phyloP scores from a whole-genome alignment of 768 basidiomycete genomes.

The Auricularia cornea region DNA sequence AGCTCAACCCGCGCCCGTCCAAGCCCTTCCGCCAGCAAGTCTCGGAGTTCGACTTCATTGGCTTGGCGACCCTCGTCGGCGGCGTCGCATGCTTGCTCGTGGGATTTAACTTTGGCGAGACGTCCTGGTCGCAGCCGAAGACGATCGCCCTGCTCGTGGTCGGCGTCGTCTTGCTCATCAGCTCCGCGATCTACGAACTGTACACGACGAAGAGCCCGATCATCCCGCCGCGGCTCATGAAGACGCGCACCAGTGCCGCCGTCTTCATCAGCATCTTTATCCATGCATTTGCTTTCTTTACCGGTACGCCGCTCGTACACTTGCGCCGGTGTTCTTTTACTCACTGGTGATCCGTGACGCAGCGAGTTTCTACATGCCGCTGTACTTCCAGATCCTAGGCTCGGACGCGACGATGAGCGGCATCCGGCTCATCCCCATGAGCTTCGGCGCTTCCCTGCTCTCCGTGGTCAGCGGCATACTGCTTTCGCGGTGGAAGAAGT shows the following conservation, averaged over 20 bases:
- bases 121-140: slow-evolving; percentile 47
- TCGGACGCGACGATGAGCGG: slow-evolving; percentile 66
- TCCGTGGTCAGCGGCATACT: slow-evolving; percentile 51
- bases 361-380: slow-evolving; percentile 61
- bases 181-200: slow-evolving; percentile 48
- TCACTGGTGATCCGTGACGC: too few relatives aligned
- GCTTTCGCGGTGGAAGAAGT: slow-evolving; percentile 48
- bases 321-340: too few relatives aligned
- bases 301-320: slow-evolving; percentile 23
- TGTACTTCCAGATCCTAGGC: slow-evolving; percentile 74
- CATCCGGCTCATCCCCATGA: slow-evolving; percentile 17
- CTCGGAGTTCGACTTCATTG: slow-evolving; percentile 64
- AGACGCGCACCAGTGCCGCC: slow-evolving; percentile 67
- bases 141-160: slow-evolving; percentile 58
- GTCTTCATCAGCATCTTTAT: slow-evolving; percentile 51
- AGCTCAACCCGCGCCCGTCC: slow-evolving; percentile 61
- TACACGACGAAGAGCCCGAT: slow-evolving; percentile 60
- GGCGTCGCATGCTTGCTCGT: slow-evolving; percentile 63
- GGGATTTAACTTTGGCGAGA: slow-evolving; percentile 66
- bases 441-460: slow-evolving; percentile 42
- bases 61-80: slow-evolving; percentile 50
- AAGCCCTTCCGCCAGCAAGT: slow-evolving; percentile 50
- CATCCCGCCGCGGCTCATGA: slow-evolving; percentile 67
- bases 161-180: slow-evolving; percentile 45
- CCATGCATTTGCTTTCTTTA: slow-evolving; percentile 59